These are phyloP conservation scores for Infundibulicybe gibba DNA, from an alignment of 768 basidiomycete species.

Conservation along the genomic window DNA sequence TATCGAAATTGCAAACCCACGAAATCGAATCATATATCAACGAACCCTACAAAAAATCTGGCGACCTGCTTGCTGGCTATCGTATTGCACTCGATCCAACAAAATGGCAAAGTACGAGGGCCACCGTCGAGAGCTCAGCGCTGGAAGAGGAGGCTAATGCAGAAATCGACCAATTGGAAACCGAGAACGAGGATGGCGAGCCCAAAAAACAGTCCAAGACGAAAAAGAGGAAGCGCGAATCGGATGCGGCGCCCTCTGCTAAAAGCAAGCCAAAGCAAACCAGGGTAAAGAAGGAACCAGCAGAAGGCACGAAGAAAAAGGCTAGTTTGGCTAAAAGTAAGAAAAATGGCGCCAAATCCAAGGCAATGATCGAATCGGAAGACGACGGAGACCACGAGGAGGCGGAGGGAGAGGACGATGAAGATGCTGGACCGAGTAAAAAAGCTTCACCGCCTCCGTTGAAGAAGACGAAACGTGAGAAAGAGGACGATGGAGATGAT, in stretches of 20 bases:
- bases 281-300: slow-evolving; percentile 31
- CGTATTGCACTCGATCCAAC: slow-evolving; percentile 62
- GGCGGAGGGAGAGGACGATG: slow-evolving; percentile 35
- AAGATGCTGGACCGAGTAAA: slow-evolving; percentile 43
- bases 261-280: slow-evolving; percentile 34
- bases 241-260: slow-evolving; percentile 33
- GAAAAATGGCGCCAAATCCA: slow-evolving; percentile 60
- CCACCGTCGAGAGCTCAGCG: slow-evolving; percentile 13
- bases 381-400: slow-evolving; percentile 57
- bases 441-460: slow-evolving; percentile 57
- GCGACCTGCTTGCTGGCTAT: slow-evolving; percentile 76
- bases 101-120: slow-evolving; percentile 45
- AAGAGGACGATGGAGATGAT: slow-evolving; percentile 63
- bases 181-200: slow-evolving; percentile 49
- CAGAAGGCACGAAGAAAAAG: slow-evolving; percentile 33
- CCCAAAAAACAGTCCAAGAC: slow-evolving; percentile 31
- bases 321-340: slow-evolving; percentile 24
- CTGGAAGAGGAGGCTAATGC: slow-evolving; percentile 6
- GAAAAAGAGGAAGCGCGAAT: slow-evolving; percentile 60
- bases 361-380: slow-evolving; percentile 60
- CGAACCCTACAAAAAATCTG: slow-evolving; percentile 72
- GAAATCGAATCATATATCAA: slow-evolving; percentile 84
- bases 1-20: slow-evolving; percentile 70
- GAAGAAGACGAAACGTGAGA: slow-evolving; percentile 60
- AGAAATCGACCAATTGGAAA: slow-evolving; percentile 59